These are phyloP conservation scores for Rhodotorula sp. DNA, from an alignment of 1,284 basidiomycete genomes.

Conservation along the genomic window DNA sequence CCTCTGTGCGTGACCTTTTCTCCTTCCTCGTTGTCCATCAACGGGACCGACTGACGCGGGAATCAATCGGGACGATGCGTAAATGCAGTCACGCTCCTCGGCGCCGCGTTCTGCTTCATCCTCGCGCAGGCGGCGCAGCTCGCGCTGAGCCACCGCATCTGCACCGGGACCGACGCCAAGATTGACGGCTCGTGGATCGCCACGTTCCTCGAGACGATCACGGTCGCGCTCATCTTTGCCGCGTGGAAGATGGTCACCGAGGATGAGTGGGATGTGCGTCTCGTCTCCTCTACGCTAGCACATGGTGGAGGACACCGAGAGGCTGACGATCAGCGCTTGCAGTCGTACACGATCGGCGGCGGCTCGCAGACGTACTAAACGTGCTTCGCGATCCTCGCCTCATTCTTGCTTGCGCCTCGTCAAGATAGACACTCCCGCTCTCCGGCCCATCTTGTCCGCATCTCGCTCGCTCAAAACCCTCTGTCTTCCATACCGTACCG, in stretches of 20 bases:
- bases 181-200: slow-evolving; percentile 45
- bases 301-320: not conserved
- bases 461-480: not conserved
- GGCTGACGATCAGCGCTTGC: not conserved
- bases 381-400: not conserved
- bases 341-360: slow-evolving; percentile 7
- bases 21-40: not conserved
- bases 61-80: no score
- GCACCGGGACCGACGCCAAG: slow-evolving; percentile 38
- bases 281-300: not conserved
- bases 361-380: slow-evolving; percentile 6
- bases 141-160: slow-evolving; percentile 44
- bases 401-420: not conserved
- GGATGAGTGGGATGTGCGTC: slow-evolving; percentile 44
- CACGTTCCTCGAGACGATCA: slow-evolving; percentile 43
- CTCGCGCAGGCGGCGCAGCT: slow-evolving; percentile 43
- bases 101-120: slow-evolving; percentile 40
- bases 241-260: slow-evolving; percentile 46
- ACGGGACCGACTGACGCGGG: rapidly evolving
- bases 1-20: slow-evolving; percentile 30
- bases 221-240: slow-evolving; percentile 37
- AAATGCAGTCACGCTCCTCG: slow-evolving; percentile 32
- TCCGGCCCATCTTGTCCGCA: not conserved
- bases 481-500: not conserved
- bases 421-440: not conserved